phyloP scores from a whole-genome alignment of 306 rosid genomes.

The Vigna mungo region DNA sequence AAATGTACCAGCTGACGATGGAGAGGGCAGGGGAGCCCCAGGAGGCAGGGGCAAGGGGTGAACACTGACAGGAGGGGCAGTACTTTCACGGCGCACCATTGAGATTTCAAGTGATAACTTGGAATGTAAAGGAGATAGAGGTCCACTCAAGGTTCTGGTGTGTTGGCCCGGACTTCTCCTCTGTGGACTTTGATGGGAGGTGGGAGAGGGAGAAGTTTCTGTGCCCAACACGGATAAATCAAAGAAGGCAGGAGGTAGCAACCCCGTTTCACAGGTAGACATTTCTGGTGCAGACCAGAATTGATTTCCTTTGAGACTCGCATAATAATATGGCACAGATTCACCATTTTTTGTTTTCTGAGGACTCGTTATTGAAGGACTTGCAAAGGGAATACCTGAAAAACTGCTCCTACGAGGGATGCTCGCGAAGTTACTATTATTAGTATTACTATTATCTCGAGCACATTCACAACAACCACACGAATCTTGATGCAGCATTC shows the following conservation, averaged over 20 bases:
- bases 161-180: constrained; percentile 53
- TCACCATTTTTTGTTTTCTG: constrained; percentile 52
- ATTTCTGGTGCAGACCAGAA: constrained; percentile 84
- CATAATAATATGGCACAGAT: constrained; percentile 47
- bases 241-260: constrained; percentile 56
- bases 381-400: constrained; percentile 61
- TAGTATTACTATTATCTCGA: background rate
- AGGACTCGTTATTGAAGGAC: constrained; percentile 64
- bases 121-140: constrained; percentile 60
- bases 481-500: constrained; percentile 42
- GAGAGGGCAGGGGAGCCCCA: constrained; percentile 58
- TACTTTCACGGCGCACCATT: constrained; percentile 55
- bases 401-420: constrained; percentile 63
- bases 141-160: constrained; percentile 55
- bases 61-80: constrained; percentile 52
- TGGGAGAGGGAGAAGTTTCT: constrained; percentile 56
- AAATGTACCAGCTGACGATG: constrained; percentile 25
- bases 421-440: constrained; percentile 30
- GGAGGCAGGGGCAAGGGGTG: constrained; percentile 94
- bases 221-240: constrained; percentile 51
- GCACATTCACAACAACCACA: constrained; percentile 38
- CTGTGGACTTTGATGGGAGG: constrained; percentile 59
- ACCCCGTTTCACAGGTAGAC: constrained; percentile 49
- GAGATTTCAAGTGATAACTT: constrained; percentile 48
- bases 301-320: constrained; percentile 55